These are phyloP conservation scores for Microsporum audouinii DNA, from an alignment of 2,329 filamentous ascomycete species.

Conservation along the genomic window DNA sequence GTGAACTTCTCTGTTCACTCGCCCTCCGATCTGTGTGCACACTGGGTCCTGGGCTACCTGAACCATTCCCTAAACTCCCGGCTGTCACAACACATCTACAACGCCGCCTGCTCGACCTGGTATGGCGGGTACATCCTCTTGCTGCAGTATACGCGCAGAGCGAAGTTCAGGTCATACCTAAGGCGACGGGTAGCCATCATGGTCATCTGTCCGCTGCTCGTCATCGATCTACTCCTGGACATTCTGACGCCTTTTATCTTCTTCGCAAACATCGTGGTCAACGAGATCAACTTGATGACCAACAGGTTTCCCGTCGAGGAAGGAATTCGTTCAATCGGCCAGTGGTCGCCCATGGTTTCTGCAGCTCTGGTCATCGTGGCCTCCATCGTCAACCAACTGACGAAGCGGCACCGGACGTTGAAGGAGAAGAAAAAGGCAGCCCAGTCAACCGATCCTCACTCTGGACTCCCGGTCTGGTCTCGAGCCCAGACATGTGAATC, in stretches of 20 bases:
- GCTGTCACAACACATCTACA: constrained; percentile 17
- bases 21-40: constrained; percentile 15
- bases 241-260: constrained; percentile 18
- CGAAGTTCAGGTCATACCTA: constrained; percentile 5
- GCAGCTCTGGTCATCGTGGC: constrained; percentile 19
- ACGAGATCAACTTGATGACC: constrained; percentile 18
- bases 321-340: constrained; percentile 17
- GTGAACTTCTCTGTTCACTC: constrained; percentile 14
- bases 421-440: constrained; percentile 8
- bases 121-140: constrained; percentile 20
- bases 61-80: constrained; percentile 14
- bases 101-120: constrained; percentile 16
- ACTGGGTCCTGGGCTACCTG: constrained; percentile 14
- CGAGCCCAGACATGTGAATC: neutral
- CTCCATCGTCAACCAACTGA: constrained; percentile 15
- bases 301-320: constrained; percentile 18
- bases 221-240: constrained; percentile 18
- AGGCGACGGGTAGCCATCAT: constrained; percentile 9
- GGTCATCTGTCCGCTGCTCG: constrained; percentile 15
- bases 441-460: neutral
- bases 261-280: constrained; percentile 19
- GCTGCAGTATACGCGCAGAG: constrained; percentile 15
- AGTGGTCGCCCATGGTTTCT: constrained; percentile 19
- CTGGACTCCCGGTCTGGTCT: neutral
- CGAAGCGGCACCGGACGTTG: constrained; percentile 12